Evolutionary conservation across 176 grass and related monocot genomes (phyloP).

Genomic region (Bromus sterilis): DNA sequence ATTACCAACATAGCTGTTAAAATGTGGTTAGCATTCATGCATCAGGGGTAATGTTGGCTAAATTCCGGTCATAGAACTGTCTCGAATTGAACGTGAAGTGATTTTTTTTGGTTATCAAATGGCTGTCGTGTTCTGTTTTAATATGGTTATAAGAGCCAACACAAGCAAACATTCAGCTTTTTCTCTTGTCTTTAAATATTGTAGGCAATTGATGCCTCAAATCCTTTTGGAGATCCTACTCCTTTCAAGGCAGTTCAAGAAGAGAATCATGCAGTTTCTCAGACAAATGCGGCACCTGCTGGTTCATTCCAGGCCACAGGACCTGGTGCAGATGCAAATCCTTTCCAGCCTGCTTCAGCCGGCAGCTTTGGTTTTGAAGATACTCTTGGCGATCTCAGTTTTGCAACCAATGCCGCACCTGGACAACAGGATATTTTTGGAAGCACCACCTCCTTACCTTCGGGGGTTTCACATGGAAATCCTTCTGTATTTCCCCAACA

Average conservation of each 20-base stretch:
- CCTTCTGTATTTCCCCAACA: slow-evolving; percentile 12
- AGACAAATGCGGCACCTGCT: slow-evolving; percentile 34
- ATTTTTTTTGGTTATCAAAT: background rate
- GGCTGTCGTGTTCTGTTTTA: background rate
- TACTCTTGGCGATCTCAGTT: slow-evolving; percentile 61
- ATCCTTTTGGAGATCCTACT: slow-evolving; percentile 87
- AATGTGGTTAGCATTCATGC: background rate
- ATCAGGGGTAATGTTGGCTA: background rate
- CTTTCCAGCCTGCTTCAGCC: slow-evolving; percentile 39
- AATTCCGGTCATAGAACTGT: background rate
- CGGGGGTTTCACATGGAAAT: slow-evolving; percentile 16
- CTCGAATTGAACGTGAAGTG: slow-evolving; percentile 8
- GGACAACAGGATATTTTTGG: slow-evolving; percentile 49
- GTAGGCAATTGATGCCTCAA: slow-evolving; percentile 36
- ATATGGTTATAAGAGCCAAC: background rate
- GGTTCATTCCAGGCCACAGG: slow-evolving; percentile 39
- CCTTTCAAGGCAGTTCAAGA: slow-evolving; percentile 74
- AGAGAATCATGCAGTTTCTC: slow-evolving; percentile 40
- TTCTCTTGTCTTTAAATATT: background rate
- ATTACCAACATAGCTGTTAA: background rate
- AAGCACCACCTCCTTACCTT: slow-evolving; percentile 18
- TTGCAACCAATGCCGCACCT: slow-evolving; percentile 22
- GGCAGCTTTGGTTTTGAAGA: slow-evolving; percentile 75
- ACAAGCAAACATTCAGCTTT: background rate
- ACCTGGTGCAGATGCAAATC: slow-evolving; percentile 32